Conservation (phyloP, 2,329 filamentous ascomycete genomes). For the Aspergillus felis region DNA sequence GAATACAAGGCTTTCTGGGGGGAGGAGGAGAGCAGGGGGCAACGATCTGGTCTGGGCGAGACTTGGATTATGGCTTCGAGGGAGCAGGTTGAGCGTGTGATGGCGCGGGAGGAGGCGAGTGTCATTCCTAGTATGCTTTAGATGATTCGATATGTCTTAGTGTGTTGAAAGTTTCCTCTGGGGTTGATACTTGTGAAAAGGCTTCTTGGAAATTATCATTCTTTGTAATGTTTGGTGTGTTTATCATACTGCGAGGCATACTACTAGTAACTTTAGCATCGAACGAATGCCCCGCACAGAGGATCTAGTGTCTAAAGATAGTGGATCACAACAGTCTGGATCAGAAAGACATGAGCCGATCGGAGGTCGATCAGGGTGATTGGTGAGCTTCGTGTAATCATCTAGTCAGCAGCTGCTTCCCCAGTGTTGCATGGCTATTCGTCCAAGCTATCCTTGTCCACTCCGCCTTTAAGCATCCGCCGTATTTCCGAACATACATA, state of each 20-base stretch:
- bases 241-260: not conserved
- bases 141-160: not conserved
- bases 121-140: no score
- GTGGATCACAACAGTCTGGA: not conserved
- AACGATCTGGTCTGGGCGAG: not conserved
- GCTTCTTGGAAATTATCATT: not conserved
- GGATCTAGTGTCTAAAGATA: not conserved
- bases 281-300: not conserved
- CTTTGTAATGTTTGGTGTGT: not conserved
- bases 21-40: constrained; percentile 1
- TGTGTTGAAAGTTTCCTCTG: not conserved
- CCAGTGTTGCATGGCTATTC: not conserved
- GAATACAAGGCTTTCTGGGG: constrained; percentile 16
- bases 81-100: not conserved
- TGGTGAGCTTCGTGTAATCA: not conserved
- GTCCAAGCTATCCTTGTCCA: not conserved
- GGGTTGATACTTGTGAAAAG: not conserved
- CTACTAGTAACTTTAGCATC: not conserved
- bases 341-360: not conserved
- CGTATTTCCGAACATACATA: not conserved
- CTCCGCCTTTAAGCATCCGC: not conserved
- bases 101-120: not conserved
- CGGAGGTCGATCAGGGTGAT: not conserved
- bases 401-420: not conserved
- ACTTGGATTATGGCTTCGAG: not conserved